Evolutionary conservation across 2,329 filamentous ascomycete species (phyloP).

Genomic region (Phyllosticta paracitricarpa): DNA sequence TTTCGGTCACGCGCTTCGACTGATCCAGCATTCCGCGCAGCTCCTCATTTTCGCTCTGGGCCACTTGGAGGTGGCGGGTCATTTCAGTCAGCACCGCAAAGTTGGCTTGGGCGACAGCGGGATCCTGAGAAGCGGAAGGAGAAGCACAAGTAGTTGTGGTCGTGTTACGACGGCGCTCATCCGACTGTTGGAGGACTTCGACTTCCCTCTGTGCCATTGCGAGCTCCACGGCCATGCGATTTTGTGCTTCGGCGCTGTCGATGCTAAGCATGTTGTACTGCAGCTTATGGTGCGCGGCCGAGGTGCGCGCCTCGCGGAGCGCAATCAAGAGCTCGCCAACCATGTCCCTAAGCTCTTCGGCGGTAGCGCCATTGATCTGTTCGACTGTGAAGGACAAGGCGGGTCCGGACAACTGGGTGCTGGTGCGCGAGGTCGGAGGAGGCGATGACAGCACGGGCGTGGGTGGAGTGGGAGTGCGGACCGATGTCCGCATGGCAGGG

Average conservation of each 20-base stretch:
- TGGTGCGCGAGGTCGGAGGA: constrained; percentile 32
- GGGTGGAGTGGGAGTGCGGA: constrained; percentile 42
- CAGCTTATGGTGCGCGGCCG: constrained; percentile 80
- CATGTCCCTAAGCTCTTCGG: constrained; percentile 44
- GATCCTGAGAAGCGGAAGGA: constrained; percentile 44
- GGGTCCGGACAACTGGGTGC: neutral
- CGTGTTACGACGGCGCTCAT: constrained; percentile 54
- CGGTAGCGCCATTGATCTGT: constrained; percentile 43
- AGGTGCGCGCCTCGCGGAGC: constrained; percentile 63
- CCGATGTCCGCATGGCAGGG: constrained; percentile 25
- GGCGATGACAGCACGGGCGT: constrained; percentile 39
- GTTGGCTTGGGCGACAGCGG: constrained; percentile 44
- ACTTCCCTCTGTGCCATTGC: constrained; percentile 85
- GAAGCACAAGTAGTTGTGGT: constrained; percentile 19
- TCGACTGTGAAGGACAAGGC: constrained; percentile 38
- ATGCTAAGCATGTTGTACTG: constrained; percentile 78
- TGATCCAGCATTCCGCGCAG: constrained; percentile 57
- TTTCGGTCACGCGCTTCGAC: constrained; percentile 68
- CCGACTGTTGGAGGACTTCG: constrained; percentile 66
- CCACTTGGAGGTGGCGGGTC: constrained; percentile 49
- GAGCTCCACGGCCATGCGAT: constrained; percentile 81
- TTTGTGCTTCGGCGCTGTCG: constrained; percentile 74
- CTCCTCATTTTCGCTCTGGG: constrained; percentile 55
- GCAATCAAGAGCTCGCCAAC: constrained; percentile 42
- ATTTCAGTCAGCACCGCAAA: constrained; percentile 41